Evolutionary conservation across 495 filamentous ascomycete genomes (phyloP).

Genomic region (Trichoderma gamsii): DNA sequence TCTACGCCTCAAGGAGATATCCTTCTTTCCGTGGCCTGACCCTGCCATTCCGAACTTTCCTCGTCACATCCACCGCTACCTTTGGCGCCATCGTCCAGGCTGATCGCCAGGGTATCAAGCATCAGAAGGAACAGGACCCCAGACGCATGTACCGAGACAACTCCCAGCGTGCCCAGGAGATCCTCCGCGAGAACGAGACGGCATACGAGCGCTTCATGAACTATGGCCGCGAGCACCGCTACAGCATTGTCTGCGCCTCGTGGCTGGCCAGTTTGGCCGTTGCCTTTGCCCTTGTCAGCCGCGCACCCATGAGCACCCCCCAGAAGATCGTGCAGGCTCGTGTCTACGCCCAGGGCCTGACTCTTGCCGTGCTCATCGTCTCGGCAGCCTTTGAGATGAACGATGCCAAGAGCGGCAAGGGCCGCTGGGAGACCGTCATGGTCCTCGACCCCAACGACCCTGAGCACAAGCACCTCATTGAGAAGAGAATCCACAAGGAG

Average conservation of each 20-base stretch:
- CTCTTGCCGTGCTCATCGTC: slow-evolving; percentile 79
- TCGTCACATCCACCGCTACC: slow-evolving; percentile 74
- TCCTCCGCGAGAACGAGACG: slow-evolving; percentile 44
- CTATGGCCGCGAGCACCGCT: slow-evolving; percentile 71
- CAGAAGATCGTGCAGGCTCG: slow-evolving; percentile 98
- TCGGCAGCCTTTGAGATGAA: slow-evolving; percentile 84
- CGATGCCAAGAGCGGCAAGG: slow-evolving; percentile 69
- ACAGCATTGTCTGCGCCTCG: slow-evolving; percentile 75
- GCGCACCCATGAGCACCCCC: slow-evolving; percentile 62
- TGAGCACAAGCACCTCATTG: slow-evolving; percentile 62
- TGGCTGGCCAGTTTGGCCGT: slow-evolving; percentile 82
- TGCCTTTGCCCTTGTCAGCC: slow-evolving; percentile 67
- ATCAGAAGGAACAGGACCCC: slow-evolving; percentile 63
- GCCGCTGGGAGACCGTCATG: slow-evolving; percentile 69
- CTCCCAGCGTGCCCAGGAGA: slow-evolving; percentile 34
- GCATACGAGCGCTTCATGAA: slow-evolving; percentile 44
- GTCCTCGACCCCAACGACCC: slow-evolving; percentile 66
- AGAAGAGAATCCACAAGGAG: slow-evolving; percentile 67
- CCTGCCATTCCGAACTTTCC: slow-evolving; percentile 82
- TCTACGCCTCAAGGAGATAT: slow-evolving; percentile 56
- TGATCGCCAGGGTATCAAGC: slow-evolving; percentile 69
- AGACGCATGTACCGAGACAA: slow-evolving; percentile 61
- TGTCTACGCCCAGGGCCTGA: slow-evolving; percentile 96
- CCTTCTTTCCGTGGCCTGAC: slow-evolving; percentile 72
- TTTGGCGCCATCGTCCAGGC: slow-evolving; percentile 82